A percentile compares a stretch with the other conserved stretches of the same genome.
Conservation (phyloP, 768 basidiomycete genomes). For the Rhizopogon vulgaris region DNA sequence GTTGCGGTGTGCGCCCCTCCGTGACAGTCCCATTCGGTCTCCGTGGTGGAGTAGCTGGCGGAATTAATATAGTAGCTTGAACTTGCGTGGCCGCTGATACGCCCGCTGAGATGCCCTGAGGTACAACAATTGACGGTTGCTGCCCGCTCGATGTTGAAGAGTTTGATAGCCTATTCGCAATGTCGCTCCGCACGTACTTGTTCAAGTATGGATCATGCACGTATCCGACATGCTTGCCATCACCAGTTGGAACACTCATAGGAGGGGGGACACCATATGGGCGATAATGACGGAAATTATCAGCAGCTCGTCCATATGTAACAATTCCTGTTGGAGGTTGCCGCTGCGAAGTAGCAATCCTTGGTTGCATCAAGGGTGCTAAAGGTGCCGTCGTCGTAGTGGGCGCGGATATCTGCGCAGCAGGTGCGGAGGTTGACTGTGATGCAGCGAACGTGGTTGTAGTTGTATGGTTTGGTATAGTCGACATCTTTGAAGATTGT, state of each 20-base stretch:
- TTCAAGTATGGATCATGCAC: background rate
- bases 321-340: background rate
- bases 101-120: conserved; percentile 1
- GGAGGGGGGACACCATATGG: background rate
- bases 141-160: background rate
- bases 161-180: background rate
- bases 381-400: background rate
- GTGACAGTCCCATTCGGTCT: background rate
- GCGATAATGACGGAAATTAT: background rate
- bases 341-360: background rate
- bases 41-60: conserved; percentile 8
- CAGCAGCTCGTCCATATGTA: background rate
- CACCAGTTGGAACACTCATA: background rate
- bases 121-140: conserved; percentile 4
- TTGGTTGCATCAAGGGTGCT: background rate
- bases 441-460: background rate
- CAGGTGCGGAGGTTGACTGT: background rate
- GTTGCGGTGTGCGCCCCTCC: conserved; percentile 22
- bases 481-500: background rate
- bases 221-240: background rate
- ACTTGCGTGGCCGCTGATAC: background rate
- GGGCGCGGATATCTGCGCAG: background rate
- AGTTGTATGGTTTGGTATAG: background rate
- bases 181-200: background rate
- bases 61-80: background rate